These are phyloP conservation scores for Cladosporium cucumerinum DNA, from an alignment of 2,329 filamentous ascomycete genomes.

Conservation along the genomic window DNA sequence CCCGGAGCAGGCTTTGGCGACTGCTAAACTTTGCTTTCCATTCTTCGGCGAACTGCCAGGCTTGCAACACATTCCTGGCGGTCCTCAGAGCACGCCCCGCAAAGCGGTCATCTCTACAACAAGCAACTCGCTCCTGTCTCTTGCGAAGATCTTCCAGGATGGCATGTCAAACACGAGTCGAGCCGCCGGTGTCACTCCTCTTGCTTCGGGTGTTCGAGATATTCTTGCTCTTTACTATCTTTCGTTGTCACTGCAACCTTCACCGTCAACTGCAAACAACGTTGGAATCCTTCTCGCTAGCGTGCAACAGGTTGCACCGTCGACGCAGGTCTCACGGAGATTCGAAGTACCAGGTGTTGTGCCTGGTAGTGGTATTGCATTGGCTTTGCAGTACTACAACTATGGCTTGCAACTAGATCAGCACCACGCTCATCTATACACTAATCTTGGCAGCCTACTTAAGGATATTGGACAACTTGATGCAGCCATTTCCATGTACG, in stretches of 20 bases:
- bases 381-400: slow-evolving; percentile 91
- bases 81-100: slow-evolving; percentile 63
- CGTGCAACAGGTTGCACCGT: slow-evolving; percentile 66
- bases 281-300: slow-evolving; percentile 95
- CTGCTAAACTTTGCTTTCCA: slow-evolving; percentile 78
- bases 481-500: slow-evolving; percentile 93
- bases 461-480: slow-evolving; percentile 95
- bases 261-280: slow-evolving; percentile 96
- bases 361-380: slow-evolving; percentile 79
- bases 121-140: slow-evolving; percentile 88
- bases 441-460: slow-evolving; percentile 88
- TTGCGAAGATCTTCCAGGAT: slow-evolving; percentile 98
- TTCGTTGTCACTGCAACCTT: slow-evolving; percentile 88
- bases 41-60: slow-evolving; percentile 75
- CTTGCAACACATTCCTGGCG: slow-evolving; percentile 58
- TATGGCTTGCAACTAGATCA: slow-evolving; percentile 85
- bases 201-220: slow-evolving; percentile 75
- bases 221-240: slow-evolving; percentile 94
- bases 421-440: slow-evolving; percentile 92
- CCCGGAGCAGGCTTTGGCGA: slow-evolving; percentile 78
- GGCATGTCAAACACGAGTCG: slow-evolving; percentile 73
- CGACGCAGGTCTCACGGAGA: slow-evolving; percentile 31
- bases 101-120: slow-evolving; percentile 86
- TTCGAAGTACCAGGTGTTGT: slow-evolving; percentile 69
- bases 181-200: slow-evolving; percentile 30